Base-by-base conservation (phyloP, 176 grass and related monocot genomes). In the Dendrocalamus sinicus region DNA sequence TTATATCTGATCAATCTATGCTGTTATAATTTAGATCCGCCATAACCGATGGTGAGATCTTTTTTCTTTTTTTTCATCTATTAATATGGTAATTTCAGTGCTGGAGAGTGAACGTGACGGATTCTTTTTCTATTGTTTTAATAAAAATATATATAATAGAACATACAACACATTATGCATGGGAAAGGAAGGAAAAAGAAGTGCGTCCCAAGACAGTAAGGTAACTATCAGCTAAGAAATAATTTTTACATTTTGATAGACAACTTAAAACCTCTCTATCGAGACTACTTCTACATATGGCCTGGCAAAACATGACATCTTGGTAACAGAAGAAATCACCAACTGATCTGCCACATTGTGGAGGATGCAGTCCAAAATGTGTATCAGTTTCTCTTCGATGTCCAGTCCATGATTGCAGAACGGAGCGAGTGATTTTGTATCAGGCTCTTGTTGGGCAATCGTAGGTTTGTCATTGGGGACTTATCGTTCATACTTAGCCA, bases 341-440 rank as follows among this genome's bases (percentile, higher is more conserved):
- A n/a, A 44, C 62, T 62, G 54, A 57, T 57, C 8, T 9, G 54
- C 14, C 24, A 65, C 32, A 81, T 35, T 26, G 26, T 23, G 70
- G 35, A 39, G 78, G 37, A 68, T 67, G 60, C 74, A 24, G 51
- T 20, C 44, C 2, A 45, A 13, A 32, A 22, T 24, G n/a, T n/a
- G 13, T 20, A 74, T 83, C 78, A 93, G 53, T 32, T 78, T 37
- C 23, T 73, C 59, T 78, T 88, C 11, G 80, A 85, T 59, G 89
- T 97, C 94, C 90, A 94, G 23, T 97, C 92, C 54, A 90, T 82
- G 78, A 97, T 97, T 24, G 92, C 94, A 32, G 94, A 97, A 67
- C 92, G 92, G 78, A 97, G 94, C 0, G 94, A 97, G 24, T 94
- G 88, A 76, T 92, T 97, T 11, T 90, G 92, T 80, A 97, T 89